Conservation (phyloP, 2,329 filamentous ascomycete genomes). For the Calonectria pseudoturangicola region DNA sequence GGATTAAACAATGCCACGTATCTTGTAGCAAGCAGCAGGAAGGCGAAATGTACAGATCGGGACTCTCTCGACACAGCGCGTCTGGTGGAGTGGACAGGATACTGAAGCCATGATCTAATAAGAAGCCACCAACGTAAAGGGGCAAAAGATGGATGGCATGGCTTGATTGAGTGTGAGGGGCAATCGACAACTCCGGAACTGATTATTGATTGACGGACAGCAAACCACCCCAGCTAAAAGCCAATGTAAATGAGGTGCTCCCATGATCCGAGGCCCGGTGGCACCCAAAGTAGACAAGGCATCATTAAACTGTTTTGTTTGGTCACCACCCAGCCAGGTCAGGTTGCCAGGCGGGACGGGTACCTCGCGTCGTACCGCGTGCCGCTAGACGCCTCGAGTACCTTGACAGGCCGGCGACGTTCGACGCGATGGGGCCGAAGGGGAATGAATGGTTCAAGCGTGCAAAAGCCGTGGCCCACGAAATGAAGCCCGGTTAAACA, state of each 20-base stretch:
- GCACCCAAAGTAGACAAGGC: constrained; percentile 38
- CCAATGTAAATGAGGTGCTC: constrained; percentile 40
- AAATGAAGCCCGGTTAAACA: constrained; percentile 51
- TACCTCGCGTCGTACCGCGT: constrained; percentile 17
- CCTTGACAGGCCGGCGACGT: constrained; percentile 19
- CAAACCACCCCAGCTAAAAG: constrained; percentile 19
- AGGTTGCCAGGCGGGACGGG: constrained; percentile 27
- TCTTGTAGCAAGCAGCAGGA: constrained; percentile 19
- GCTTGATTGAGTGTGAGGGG: constrained; percentile 8
- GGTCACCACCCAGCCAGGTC: constrained; percentile 11
- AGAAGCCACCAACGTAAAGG: neutral
- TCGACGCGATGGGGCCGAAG: constrained; percentile 25
- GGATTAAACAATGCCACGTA: constrained; percentile 38
- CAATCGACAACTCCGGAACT: constrained; percentile 20
- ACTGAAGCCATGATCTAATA: constrained; percentile 5
- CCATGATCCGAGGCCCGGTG: constrained; percentile 27
- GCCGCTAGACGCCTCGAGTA: constrained; percentile 15
- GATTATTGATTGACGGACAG: constrained; percentile 24
- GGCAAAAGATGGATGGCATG: neutral
- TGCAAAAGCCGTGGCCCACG: constrained; percentile 35
- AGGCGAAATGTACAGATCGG: constrained; percentile 7
- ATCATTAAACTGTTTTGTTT: constrained; percentile 31
- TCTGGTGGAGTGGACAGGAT: constrained; percentile 9
- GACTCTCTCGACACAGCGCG: constrained; percentile 1
- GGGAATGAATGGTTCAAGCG: constrained; percentile 32